Conservation (phyloP, 2,329 filamentous ascomycete species). For the Fusarium sp. region DNA sequence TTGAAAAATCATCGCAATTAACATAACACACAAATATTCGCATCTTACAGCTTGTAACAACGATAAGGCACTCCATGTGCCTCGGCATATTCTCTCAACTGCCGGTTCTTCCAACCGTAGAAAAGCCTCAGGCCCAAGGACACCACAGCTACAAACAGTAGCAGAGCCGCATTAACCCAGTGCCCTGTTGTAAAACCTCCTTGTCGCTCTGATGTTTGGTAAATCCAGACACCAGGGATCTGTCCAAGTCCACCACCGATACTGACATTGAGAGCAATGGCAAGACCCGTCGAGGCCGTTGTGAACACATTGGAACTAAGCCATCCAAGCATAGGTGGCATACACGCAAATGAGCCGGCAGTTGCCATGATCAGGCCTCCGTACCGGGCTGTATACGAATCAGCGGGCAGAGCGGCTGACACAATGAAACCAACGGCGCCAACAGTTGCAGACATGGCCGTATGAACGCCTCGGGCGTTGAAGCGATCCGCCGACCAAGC, state of each 20-base stretch:
- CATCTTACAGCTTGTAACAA: constrained; percentile 54
- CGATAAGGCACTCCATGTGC: constrained; percentile 50
- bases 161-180: constrained; percentile 70
- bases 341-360: constrained; percentile 74
- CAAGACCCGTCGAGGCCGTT: constrained; percentile 73
- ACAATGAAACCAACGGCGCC: constrained; percentile 65
- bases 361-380: constrained; percentile 75
- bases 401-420: constrained; percentile 70
- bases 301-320: constrained; percentile 74
- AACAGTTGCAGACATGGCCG: constrained; percentile 55
- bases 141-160: constrained; percentile 68
- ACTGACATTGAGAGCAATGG: constrained; percentile 76
- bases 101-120: constrained; percentile 62
- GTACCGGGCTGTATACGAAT: constrained; percentile 71
- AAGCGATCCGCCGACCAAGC: constrained; percentile 72
- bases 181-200: constrained; percentile 76
- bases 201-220: constrained; percentile 69
- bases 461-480: constrained; percentile 63
- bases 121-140: constrained; percentile 65
- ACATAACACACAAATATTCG: background rate
- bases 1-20: constrained; percentile 6
- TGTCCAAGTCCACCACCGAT: constrained; percentile 74
- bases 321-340: constrained; percentile 78
- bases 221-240: constrained; percentile 80
- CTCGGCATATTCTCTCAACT: constrained; percentile 48